Evolutionary conservation across 371 early-diverging fungal species (phyloP).

Genomic region (Mortierella sp.): DNA sequence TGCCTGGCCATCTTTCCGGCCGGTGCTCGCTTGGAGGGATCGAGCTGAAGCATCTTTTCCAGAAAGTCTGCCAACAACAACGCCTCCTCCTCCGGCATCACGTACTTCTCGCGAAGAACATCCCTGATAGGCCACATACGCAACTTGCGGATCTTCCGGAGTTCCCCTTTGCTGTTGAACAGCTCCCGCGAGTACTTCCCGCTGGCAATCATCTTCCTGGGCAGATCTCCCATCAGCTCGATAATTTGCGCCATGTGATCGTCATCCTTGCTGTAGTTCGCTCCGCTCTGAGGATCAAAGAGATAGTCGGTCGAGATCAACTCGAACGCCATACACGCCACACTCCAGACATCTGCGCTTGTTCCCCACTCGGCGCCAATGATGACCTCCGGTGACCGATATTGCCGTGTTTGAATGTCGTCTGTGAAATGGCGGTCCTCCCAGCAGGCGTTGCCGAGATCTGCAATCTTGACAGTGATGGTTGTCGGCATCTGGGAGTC

Average conservation of each 20-base stretch:
- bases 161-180: conserved; percentile 66
- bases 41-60: conserved; percentile 34
- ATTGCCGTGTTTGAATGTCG: conserved; percentile 98
- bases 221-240: conserved; percentile 91
- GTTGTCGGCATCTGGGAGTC: not conserved
- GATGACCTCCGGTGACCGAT: conserved; percentile 98
- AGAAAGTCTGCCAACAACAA: conserved; percentile 31
- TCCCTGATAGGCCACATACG: conserved; percentile 86
- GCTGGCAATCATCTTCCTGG: conserved; percentile 62
- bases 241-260: conserved; percentile 98
- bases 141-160: conserved; percentile 89
- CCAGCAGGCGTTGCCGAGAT: conserved; percentile 98
- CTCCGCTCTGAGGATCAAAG: conserved; percentile 84
- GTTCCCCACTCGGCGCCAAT: conserved; percentile 91
- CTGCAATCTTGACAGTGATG: conserved; percentile 91
- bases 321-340: conserved; percentile 95
- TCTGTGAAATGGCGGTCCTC: conserved; percentile 94
- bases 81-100: conserved; percentile 32
- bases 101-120: conserved; percentile 64
- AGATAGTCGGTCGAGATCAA: conserved; percentile 88
- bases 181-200: conserved; percentile 55
- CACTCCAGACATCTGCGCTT: conserved; percentile 96
- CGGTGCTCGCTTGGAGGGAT: conserved; percentile 38
- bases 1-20: conserved; percentile 37
- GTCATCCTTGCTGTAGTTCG: conserved; percentile 89